A percentile compares a stretch with the other conserved stretches of the same genome.
Evolutionary conservation across 345 rosid species (phyloP).

Genomic region (Raphanus raphanistrum): DNA sequence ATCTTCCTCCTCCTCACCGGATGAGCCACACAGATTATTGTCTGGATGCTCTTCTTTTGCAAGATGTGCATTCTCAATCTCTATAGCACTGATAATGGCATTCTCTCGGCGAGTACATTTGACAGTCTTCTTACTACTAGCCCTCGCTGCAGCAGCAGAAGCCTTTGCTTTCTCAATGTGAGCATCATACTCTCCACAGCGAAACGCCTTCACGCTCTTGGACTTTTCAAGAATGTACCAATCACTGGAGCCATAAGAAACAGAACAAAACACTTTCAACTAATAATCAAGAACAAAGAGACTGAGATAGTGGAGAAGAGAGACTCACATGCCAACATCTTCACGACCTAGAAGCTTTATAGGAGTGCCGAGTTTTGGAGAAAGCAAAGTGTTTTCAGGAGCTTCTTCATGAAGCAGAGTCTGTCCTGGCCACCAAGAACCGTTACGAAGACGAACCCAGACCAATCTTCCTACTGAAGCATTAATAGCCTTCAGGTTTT

Average conservation of each 20-base stretch:
- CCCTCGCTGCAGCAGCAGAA: slow-evolving; percentile 61
- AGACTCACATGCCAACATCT: slow-evolving; percentile 90
- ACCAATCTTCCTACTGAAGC: slow-evolving; percentile 88
- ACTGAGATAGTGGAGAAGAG: not conserved
- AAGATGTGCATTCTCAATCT: slow-evolving; percentile 74
- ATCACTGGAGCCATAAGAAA: slow-evolving; percentile 57
- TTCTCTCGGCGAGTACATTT: slow-evolving; percentile 93
- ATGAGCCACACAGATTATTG: slow-evolving; percentile 41
- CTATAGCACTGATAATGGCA: slow-evolving; percentile 89
- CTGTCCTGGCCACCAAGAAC: slow-evolving; percentile 99
- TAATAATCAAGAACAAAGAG: not conserved
- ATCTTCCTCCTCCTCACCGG: slow-evolving; percentile 57
- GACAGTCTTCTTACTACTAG: slow-evolving; percentile 56
- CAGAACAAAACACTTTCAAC: not conserved
- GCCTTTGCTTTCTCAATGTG: slow-evolving; percentile 89
- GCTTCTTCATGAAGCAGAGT: slow-evolving; percentile 71
- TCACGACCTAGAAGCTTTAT: slow-evolving; percentile 96
- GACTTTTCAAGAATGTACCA: slow-evolving; percentile 97
- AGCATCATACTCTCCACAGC: slow-evolving; percentile 90
- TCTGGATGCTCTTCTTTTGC: slow-evolving; percentile 52
- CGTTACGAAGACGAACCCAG: slow-evolving; percentile 97
- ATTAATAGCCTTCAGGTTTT: slow-evolving; percentile 61
- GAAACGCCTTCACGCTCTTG: slow-evolving; percentile 92
- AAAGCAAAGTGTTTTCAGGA: slow-evolving; percentile 66
- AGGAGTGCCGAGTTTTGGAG: slow-evolving; percentile 89